Evolutionary conservation across 2,329 filamentous ascomycete genomes (phyloP), one percentile per base, ranked within the genome.

Genomic region (Rhexocercosporidium sp.): DNA sequence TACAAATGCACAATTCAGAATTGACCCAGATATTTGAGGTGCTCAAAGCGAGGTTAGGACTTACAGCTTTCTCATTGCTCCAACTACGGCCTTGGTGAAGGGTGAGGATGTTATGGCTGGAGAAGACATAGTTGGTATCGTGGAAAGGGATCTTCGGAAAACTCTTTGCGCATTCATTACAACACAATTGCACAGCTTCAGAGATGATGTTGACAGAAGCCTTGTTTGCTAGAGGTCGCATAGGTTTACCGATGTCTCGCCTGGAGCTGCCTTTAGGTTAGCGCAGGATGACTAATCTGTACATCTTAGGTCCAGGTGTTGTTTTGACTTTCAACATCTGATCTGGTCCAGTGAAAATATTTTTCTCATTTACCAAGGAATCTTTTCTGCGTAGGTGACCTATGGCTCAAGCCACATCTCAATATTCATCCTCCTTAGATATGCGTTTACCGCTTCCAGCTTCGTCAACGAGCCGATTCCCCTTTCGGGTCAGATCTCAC

Each of bases 61-160:
- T 78, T 81, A 95, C 90, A 97, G 83, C 78, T 87, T 90, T 75
- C 86, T 88, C 91, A 97, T 94, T 11, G 92, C 90, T 74, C 84
- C 83, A 66, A 96, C 90, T 59, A 96, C 93, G 9, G 87, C 86
- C 75, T 81, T 80, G 3, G 88, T 88, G 77, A 91, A 92, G 1
- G 74, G 72, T 1, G 75, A 77, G 6, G 72, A 67, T 20, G 65
- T 69, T 25, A 70, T 44, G 44, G 64, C 63, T 22, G 67, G 46
- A 39, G 39, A 68, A 29, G 72, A 66, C 75, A 77, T 77, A 20
- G 59, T 70, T 31, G 62, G 61, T 41, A 63, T 62, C 51, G 53
- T 60, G 11, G 63, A 66, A 34, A 70, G 44, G 8, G 59, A 66
- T 65, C 66, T 71, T 29, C 62, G 65, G 27, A 71, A 62, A 22